These are phyloP conservation scores for Sugiyamaella xylanicola DNA, from an alignment of 1,139 yeast genomes.

Conservation along the genomic window DNA sequence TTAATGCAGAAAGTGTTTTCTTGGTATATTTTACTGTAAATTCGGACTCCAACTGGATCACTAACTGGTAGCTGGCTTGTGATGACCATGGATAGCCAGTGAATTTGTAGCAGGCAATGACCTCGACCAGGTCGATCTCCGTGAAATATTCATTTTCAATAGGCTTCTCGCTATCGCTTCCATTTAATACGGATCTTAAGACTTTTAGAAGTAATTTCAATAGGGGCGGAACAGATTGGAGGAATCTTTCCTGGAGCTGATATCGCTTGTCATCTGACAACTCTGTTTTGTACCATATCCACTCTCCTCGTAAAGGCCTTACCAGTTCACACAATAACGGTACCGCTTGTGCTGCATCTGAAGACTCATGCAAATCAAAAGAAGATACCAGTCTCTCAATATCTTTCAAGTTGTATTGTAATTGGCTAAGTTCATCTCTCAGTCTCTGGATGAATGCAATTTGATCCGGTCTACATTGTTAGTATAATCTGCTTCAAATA, in stretches of 20 bases:
- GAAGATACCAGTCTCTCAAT: not conserved
- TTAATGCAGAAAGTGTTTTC: slow-evolving; percentile 1
- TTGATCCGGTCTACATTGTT: not conserved
- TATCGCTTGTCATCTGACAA: slow-evolving; percentile 20
- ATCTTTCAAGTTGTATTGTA: not conserved
- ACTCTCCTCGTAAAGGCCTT: slow-evolving; percentile 28
- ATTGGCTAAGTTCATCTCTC: not conserved
- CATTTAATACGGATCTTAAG: too few relatives aligned
- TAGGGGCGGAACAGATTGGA: not conserved
- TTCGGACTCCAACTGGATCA: not conserved
- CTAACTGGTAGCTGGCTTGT: not conserved
- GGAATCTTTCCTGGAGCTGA: slow-evolving; percentile 15
- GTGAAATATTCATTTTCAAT: not conserved
- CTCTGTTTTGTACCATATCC: slow-evolving; percentile 31
- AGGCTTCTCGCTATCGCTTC: too few relatives aligned
- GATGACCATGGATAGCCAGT: slow-evolving; percentile 25
- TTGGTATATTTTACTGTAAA: not conserved
- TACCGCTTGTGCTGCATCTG: not conserved
- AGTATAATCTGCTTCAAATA: not conserved
- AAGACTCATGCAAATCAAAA: not conserved
- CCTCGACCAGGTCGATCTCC: not conserved
- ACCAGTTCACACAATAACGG: slow-evolving; percentile 19
- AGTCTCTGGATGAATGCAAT: not conserved
- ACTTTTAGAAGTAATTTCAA: not conserved
- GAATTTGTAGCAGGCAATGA: slow-evolving; percentile 17